Conservation (phyloP, 2,329 filamentous ascomycete species). For the Alternaria metachromatica region DNA sequence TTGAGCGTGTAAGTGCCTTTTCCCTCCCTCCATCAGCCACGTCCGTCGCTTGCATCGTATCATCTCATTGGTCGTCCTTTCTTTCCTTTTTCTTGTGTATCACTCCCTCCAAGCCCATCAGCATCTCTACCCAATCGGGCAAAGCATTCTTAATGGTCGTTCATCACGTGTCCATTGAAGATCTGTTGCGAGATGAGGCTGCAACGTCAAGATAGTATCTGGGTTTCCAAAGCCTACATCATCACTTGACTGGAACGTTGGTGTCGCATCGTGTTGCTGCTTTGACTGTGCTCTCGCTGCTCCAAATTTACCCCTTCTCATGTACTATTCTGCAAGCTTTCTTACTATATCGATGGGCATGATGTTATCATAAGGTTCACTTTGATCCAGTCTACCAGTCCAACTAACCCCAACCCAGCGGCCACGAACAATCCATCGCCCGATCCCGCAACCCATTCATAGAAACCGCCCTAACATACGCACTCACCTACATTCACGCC, state of each 20-base stretch:
- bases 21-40: not conserved
- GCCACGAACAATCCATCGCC: slow-evolving; percentile 53
- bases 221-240: not conserved
- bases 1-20: slow-evolving; percentile 71
- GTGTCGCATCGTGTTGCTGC: not conserved
- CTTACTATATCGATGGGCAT: not conserved
- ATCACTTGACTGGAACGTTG: not conserved
- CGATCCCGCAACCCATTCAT: slow-evolving; percentile 77
- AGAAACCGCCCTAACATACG: slow-evolving; percentile 88
- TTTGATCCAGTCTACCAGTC: not conserved
- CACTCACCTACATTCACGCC: slow-evolving; percentile 77
- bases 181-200: not conserved
- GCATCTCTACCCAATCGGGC: slow-evolving; percentile 13
- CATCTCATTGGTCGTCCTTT: not conserved
- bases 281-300: not conserved
- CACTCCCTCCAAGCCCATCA: not conserved
- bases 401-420: slow-evolving; percentile 25
- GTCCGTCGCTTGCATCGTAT: not conserved
- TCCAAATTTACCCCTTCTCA: not conserved
- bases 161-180: not conserved
- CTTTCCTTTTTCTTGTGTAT: slow-evolving; percentile 1
- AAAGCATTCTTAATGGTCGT: slow-evolving; percentile 6
- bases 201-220: not conserved
- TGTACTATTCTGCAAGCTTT: not conserved
- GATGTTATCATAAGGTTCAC: not conserved